Evolutionary conservation across 768 basidiomycete genomes (phyloP).

Genomic region (Fomitopsis pulvina): DNA sequence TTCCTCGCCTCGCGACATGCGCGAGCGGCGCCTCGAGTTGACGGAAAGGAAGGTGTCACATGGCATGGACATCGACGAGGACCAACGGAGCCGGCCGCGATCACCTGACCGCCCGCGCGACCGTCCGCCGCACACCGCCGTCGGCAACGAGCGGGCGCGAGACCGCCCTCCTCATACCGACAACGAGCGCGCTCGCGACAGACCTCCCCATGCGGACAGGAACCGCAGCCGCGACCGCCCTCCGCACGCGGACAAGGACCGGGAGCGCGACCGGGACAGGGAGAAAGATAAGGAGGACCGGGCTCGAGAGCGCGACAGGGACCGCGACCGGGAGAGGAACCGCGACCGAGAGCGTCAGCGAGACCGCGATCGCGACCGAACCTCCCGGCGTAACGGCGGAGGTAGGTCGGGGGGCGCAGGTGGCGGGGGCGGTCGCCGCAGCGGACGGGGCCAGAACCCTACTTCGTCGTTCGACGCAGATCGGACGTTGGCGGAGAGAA

Average conservation of each 20-base stretch:
- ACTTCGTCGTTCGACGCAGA: slow-evolving; percentile 33
- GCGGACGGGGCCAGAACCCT: slow-evolving; percentile 29
- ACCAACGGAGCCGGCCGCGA: slow-evolving; percentile 35
- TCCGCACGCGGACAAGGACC: slow-evolving; percentile 27
- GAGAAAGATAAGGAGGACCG: slow-evolving; percentile 25
- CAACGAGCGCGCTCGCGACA: slow-evolving; percentile 30
- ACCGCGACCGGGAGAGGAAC: slow-evolving; percentile 27
- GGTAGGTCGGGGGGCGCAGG: slow-evolving; percentile 32
- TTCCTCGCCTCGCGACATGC: slow-evolving; percentile 14
- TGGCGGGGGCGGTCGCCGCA: slow-evolving; percentile 30
- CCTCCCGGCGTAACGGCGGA: slow-evolving; percentile 37
- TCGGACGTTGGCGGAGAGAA: slow-evolving; percentile 81
- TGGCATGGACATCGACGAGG: slow-evolving; percentile 47
- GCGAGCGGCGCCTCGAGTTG: slow-evolving; percentile 17
- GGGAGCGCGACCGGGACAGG: slow-evolving; percentile 32
- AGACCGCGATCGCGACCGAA: slow-evolving; percentile 25
- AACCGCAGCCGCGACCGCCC: slow-evolving; percentile 28
- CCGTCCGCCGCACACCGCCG: no score
- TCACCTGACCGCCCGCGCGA: slow-evolving; percentile 28
- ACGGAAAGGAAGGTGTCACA: slow-evolving; percentile 15
- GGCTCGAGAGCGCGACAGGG: slow-evolving; percentile 30
- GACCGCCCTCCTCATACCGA: slow-evolving; percentile 29
- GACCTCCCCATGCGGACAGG: slow-evolving; percentile 16
- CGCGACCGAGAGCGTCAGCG: slow-evolving; percentile 33
- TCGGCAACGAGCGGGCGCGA: slow-evolving; percentile 20